Conservation (phyloP, 345 rosid species). For the Citrus sinensis region DVS_A1.0 CM039168.1:534001-534500, state of each 20-base stretch:
- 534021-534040: neutral
- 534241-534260: neutral
- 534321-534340: neutral
- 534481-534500: no score
- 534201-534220: no score
- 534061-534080: neutral
- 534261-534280: neutral
- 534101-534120: neutral
- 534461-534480: no score
- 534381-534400: neutral
- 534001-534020: no score
- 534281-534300: neutral
- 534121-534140: neutral
- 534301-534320: neutral
- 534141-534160: neutral
- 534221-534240: neutral
- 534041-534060: neutral
- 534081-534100: neutral
- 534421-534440: neutral
- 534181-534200: neutral
- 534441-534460: neutral
- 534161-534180: neutral
- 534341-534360: neutral
- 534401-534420: neutral
- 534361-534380: neutral